phyloP scores from a whole-genome alignment of 768 basidiomycete species.

The Clitopilus hobsonii region DNA sequence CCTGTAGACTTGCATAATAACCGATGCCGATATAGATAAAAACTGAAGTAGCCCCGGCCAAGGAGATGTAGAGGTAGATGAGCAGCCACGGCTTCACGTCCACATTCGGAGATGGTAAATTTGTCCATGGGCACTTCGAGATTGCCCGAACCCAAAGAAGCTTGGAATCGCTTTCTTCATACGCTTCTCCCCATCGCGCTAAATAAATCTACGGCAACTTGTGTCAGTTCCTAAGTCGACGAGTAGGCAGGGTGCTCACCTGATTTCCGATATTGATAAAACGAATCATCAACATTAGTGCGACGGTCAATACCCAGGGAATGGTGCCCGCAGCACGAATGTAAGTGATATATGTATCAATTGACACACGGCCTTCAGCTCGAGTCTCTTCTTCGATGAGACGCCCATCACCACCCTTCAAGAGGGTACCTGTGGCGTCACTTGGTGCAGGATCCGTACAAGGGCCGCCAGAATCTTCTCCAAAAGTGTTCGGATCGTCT shows the following conservation, averaged over 20 bases:
- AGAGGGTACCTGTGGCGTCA: background rate
- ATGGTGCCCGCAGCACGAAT: conserved; percentile 54
- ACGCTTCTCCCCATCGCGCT: conserved; percentile 67
- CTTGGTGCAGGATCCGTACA: too few relatives aligned
- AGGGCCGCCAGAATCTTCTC: too few relatives aligned
- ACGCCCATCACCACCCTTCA: conserved; percentile 33
- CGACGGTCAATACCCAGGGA: conserved; percentile 50
- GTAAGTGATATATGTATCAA: conserved; percentile 58
- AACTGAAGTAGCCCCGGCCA: conserved; percentile 50
- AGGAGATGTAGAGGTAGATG: conserved; percentile 59
- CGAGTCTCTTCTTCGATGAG: conserved; percentile 59
- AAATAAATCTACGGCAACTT: conserved; percentile 52
- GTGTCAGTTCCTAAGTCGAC: background rate
- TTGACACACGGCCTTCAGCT: conserved; percentile 61
- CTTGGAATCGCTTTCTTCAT: conserved; percentile 28
- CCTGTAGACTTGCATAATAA: conserved; percentile 65
- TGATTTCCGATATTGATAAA: conserved; percentile 54
- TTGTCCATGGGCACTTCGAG: conserved; percentile 36
- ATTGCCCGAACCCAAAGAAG: conserved; percentile 10
- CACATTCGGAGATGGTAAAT: conserved; percentile 52
- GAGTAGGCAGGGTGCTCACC: conserved; percentile 26
- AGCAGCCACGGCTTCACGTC: conserved; percentile 64
- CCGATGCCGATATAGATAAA: conserved; percentile 56
- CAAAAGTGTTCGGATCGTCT: conserved; percentile 33
- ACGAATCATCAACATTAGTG: conserved; percentile 50